A percentile compares a stretch with the other conserved stretches of the same genome.
Evolutionary conservation across 768 basidiomycete species (phyloP).

Genomic region (Auricularia cornea): DNA sequence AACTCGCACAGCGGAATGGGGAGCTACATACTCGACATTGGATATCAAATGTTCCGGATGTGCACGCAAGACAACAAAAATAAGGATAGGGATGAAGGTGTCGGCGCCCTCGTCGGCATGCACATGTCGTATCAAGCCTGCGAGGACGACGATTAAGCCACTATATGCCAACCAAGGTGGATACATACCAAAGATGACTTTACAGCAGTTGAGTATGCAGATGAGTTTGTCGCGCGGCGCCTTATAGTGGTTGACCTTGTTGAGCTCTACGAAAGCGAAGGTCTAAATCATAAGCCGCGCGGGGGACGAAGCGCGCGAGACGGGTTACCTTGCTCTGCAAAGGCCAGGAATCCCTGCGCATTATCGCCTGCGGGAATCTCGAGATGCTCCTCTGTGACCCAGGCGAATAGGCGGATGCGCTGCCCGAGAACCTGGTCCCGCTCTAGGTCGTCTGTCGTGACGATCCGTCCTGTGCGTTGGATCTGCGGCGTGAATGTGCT

Average conservation of each 20-base stretch:
- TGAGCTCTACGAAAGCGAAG: constrained; percentile 48
- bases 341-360: constrained; percentile 74
- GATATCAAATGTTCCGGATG: constrained; percentile 90
- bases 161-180: constrained; percentile 6
- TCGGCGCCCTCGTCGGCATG: constrained; percentile 84
- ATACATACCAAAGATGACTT: constrained; percentile 91
- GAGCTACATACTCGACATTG: constrained; percentile 74
- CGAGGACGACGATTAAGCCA: constrained; percentile 22
- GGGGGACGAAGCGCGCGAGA: not conserved
- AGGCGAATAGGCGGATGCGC: constrained; percentile 82
- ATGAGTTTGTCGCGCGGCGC: constrained; percentile 97
- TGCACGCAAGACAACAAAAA: constrained; percentile 88
- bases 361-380: constrained; percentile 78
- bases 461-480: constrained; percentile 51
- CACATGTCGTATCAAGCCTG: constrained; percentile 76
- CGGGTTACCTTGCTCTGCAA: constrained; percentile 71
- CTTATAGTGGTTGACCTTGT: constrained; percentile 98
- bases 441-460: constrained; percentile 95
- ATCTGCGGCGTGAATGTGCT: constrained; percentile 93
- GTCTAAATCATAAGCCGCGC: not conserved
- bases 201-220: constrained; percentile 95
- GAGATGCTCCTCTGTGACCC: constrained; percentile 83
- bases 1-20: not conserved
- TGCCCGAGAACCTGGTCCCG: constrained; percentile 85
- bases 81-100: constrained; percentile 88